Evolutionary conservation across 805 yeast genomes (phyloP).

Genomic region (Limtongozyma cylindracea): DNA sequence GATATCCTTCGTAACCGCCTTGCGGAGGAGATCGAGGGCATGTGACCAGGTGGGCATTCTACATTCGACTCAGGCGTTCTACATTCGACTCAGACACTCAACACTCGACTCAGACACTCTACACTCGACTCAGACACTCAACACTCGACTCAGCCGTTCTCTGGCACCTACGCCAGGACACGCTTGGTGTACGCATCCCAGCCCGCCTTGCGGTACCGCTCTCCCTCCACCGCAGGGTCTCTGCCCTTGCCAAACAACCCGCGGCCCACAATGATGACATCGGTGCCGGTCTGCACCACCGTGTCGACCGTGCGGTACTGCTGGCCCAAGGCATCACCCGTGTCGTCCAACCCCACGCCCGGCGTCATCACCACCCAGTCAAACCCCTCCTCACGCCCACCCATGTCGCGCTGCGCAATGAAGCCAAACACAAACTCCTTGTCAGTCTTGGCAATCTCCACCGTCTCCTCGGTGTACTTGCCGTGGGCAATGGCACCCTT

Average conservation of each 20-base stretch:
- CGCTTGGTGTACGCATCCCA: conserved; percentile 72
- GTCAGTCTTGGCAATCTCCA: conserved; percentile 66
- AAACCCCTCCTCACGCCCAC: conserved; percentile 59
- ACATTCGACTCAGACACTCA: too few species aligned
- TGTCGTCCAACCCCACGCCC: conserved; percentile 94
- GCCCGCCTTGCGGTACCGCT: conserved; percentile 78
- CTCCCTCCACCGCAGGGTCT: conserved; percentile 71
- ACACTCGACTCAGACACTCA: too few species aligned
- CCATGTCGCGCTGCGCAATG: conserved; percentile 81
- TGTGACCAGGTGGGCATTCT: too few species aligned
- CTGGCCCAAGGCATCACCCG: conserved; percentile 89
- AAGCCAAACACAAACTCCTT: conserved; percentile 86
- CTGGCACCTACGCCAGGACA: too few species aligned
- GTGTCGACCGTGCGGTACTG: conserved; percentile 84
- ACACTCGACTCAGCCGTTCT: too few species aligned
- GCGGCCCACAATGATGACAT: conserved; percentile 93
- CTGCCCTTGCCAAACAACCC: conserved; percentile 89
- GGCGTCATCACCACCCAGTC: conserved; percentile 98
- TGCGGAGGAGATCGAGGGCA: conserved; percentile 8
- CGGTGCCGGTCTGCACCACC: conserved; percentile 71
- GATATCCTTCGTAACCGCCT: conserved; percentile 45
- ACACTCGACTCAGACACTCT: too few species aligned
- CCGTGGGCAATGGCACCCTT: conserved; percentile 89
- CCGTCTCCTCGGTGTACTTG: conserved; percentile 66
- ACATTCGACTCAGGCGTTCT: too few species aligned